Conservation (phyloP, 441 rosid genomes). For the Heliophila coronopifolia region DNA sequence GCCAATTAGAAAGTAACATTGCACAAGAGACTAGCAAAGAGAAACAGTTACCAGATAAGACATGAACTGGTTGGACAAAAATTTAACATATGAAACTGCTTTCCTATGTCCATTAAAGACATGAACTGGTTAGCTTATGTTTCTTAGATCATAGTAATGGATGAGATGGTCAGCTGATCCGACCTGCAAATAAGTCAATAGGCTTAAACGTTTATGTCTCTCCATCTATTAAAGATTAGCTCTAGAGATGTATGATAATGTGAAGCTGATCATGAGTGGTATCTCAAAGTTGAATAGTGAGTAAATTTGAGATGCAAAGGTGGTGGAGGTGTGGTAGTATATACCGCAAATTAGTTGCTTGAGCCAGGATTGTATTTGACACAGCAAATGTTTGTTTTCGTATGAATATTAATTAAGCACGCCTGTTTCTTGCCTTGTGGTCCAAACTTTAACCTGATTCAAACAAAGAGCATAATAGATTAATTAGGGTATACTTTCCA, state of each 20-base stretch:
- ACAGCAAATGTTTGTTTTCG: constrained; percentile 98
- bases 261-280: constrained; percentile 7
- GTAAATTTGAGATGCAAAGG: constrained; percentile 9
- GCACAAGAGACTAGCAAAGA: not conserved
- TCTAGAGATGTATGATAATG: not conserved
- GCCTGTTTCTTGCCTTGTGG: constrained; percentile 92
- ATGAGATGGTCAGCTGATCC: constrained; percentile 98
- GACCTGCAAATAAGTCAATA: constrained; percentile 51
- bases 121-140: constrained; percentile 77
- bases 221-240: not conserved
- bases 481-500: not conserved
- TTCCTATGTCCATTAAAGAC: constrained; percentile 90
- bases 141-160: constrained; percentile 88
- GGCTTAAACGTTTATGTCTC: constrained; percentile 1
- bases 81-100: constrained; percentile 95
- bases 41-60: constrained; percentile 56
- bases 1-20: constrained; percentile 5
- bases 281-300: constrained; percentile 5
- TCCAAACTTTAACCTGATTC: constrained; percentile 96
- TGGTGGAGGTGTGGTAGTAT: constrained; percentile 12
- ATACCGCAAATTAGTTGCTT: constrained; percentile 89
- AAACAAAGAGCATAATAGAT: not conserved
- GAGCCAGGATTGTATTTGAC: constrained; percentile 99
- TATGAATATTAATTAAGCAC: constrained; percentile 88
- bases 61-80: constrained; percentile 80